Conservation (phyloP, 148 eudicot species). For the Fallopia convolvulus region DNA sequence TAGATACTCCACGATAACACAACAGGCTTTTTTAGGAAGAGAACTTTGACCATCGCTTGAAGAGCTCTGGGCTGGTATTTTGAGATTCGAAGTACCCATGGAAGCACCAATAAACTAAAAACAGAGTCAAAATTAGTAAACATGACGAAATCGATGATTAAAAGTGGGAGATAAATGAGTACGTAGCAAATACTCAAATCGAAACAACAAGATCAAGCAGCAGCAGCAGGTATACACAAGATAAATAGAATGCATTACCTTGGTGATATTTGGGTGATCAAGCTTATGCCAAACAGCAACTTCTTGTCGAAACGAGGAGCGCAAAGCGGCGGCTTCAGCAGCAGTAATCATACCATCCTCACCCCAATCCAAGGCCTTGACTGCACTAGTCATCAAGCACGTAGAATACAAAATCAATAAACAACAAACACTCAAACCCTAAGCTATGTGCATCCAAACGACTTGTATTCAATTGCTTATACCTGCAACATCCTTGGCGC, state of each 20-base stretch:
- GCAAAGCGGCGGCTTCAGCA: constrained; percentile 60
- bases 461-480: not conserved
- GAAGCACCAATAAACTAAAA: constrained; percentile 88
- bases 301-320: constrained; percentile 75
- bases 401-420: not conserved
- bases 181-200: not conserved
- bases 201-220: not conserved
- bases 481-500: constrained; percentile 61
- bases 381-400: constrained; percentile 21
- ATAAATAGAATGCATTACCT: constrained; percentile 24
- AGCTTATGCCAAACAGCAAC: constrained; percentile 91
- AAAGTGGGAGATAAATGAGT: not conserved
- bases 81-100: constrained; percentile 84
- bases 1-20: constrained; percentile 76
- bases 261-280: constrained; percentile 77
- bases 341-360: constrained; percentile 78
- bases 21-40: constrained; percentile 63
- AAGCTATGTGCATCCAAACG: not conserved
- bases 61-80: constrained; percentile 46
- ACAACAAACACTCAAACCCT: not conserved
- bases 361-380: constrained; percentile 94
- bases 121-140: not conserved
- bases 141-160: not conserved
- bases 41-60: constrained; percentile 22
- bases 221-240: not conserved